Conservation (phyloP, 2,329 filamentous ascomycete genomes). For the Calonectria leucothoes region DNA sequence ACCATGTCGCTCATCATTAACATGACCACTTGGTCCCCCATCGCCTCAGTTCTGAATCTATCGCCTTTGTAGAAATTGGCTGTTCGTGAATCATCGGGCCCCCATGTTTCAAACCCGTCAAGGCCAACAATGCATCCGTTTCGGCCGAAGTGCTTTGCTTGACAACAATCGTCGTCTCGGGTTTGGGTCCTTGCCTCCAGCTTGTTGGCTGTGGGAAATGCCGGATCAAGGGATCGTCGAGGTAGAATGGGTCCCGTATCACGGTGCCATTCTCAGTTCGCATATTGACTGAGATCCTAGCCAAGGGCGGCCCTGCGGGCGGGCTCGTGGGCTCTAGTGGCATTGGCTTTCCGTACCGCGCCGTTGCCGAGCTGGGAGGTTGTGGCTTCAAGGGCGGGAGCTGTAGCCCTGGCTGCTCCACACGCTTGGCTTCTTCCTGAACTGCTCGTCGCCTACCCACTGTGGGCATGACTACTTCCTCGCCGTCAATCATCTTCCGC, state of each 20-base stretch:
- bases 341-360: constrained; percentile 36
- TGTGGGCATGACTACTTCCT: constrained; percentile 44
- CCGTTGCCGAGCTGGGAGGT: constrained; percentile 22
- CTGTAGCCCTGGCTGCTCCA: constrained; percentile 31
- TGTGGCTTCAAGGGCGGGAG: constrained; percentile 47
- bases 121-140: constrained; percentile 36
- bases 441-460: constrained; percentile 30
- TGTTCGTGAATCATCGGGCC: constrained; percentile 11
- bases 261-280: constrained; percentile 27
- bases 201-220: constrained; percentile 33
- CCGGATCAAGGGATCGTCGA: constrained; percentile 35
- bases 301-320: constrained; percentile 40
- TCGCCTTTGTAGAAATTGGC: not conserved
- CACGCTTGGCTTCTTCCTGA: constrained; percentile 5
- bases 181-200: constrained; percentile 22
- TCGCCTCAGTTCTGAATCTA: constrained; percentile 25
- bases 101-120: constrained; percentile 40
- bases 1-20: constrained; percentile 15
- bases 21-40: constrained; percentile 32
- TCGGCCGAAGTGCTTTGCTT: constrained; percentile 31
- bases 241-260: constrained; percentile 37
- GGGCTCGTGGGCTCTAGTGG: constrained; percentile 46
- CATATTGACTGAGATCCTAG: constrained; percentile 47
- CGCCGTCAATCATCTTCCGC: constrained; percentile 58
- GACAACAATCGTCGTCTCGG: constrained; percentile 21